A percentile compares a stretch with the other conserved stretches of the same genome.
These are phyloP conservation scores for Crithidia brevicula DNA, from an alignment of 208 protist species.

Conservation along the genomic window DNA sequence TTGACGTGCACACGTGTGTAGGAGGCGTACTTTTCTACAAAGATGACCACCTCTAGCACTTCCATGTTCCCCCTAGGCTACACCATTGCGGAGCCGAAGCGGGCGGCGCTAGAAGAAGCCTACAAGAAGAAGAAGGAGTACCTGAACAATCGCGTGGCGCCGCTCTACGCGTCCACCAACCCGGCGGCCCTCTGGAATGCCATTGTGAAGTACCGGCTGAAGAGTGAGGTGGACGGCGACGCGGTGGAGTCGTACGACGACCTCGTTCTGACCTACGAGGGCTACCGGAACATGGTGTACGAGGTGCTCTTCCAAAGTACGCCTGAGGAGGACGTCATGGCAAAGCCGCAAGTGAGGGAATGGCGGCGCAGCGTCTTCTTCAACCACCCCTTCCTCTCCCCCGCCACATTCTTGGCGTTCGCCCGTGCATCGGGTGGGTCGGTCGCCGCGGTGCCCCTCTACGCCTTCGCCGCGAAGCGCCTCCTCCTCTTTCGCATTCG, in stretches of 20 bases:
- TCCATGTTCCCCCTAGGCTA: conserved; percentile 34
- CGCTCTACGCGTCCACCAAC: conserved; percentile 71
- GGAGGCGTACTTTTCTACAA: too few species aligned
- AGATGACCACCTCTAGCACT: conserved; percentile 7
- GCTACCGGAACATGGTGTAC: conserved; percentile 74
- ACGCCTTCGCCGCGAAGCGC: conserved; percentile 85
- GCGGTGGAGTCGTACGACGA: conserved; percentile 65
- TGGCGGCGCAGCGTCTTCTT: conserved; percentile 71
- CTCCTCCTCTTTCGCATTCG: conserved; percentile 82
- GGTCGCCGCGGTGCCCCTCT: conserved; percentile 77
- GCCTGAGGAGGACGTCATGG: conserved; percentile 45
- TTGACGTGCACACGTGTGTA: too few species aligned
- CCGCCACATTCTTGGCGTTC: conserved; percentile 84
- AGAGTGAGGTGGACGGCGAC: conserved; percentile 9
- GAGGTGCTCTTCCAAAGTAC: conserved; percentile 72
- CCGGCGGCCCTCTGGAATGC: conserved; percentile 72
- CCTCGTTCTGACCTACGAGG: conserved; percentile 68
- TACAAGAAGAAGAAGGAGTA: conserved; percentile 63
- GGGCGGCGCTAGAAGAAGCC: conserved; percentile 31
- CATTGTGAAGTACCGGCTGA: conserved; percentile 74
- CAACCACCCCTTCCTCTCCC: conserved; percentile 87
- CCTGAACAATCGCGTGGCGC: conserved; percentile 43
- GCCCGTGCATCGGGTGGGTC: conserved; percentile 50
- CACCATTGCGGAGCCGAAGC: conserved; percentile 31
- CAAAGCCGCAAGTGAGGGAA: conserved; percentile 35